phyloP scores from a whole-genome alignment of 768 basidiomycete genomes.

The Paxillus rubicundulus region DNA sequence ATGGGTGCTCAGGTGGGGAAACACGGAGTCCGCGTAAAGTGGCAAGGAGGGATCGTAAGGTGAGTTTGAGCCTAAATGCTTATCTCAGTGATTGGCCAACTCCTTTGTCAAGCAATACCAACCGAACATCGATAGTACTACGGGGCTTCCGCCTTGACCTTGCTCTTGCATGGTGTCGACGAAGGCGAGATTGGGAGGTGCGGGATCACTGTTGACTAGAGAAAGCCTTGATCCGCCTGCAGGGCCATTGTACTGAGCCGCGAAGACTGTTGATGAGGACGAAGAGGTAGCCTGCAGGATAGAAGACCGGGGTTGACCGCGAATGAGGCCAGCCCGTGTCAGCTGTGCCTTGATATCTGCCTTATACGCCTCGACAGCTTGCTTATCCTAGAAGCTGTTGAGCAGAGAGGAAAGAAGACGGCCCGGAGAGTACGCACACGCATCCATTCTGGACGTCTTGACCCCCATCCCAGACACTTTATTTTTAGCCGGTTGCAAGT shows the following conservation, averaged over 20 bases:
- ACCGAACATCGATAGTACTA: conserved; percentile 31
- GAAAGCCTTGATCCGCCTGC: conserved; percentile 19
- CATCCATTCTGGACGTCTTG: conserved; percentile 88
- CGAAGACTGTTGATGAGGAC: conserved; percentile 34
- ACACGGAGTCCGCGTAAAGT: conserved; percentile 22
- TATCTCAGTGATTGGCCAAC: conserved; percentile 12
- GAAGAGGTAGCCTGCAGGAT: conserved; percentile 39
- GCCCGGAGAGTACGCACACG: conserved; percentile 45
- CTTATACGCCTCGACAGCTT: conserved; percentile 78
- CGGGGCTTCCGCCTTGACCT: conserved; percentile 23
- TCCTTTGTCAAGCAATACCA: not conserved
- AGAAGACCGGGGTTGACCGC: conserved; percentile 73
- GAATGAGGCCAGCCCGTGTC: conserved; percentile 73
- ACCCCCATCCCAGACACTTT: conserved; percentile 82
- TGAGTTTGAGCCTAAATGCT: conserved; percentile 26
- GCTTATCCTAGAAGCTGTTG: conserved; percentile 61
- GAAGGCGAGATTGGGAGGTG: conserved; percentile 20
- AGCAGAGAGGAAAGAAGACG: conserved; percentile 12
- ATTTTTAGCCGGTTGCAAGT: conserved; percentile 81
- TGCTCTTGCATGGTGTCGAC: conserved; percentile 17
- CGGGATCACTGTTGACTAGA: conserved; percentile 20
- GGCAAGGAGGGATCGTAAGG: conserved; percentile 29
- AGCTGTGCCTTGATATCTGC: conserved; percentile 81
- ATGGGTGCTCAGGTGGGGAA: conserved; percentile 29
- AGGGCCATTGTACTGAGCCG: conserved; percentile 26